Conservation (phyloP, 2,329 filamentous ascomycete genomes). For the Pseudogymnoascus sp. region DNA sequence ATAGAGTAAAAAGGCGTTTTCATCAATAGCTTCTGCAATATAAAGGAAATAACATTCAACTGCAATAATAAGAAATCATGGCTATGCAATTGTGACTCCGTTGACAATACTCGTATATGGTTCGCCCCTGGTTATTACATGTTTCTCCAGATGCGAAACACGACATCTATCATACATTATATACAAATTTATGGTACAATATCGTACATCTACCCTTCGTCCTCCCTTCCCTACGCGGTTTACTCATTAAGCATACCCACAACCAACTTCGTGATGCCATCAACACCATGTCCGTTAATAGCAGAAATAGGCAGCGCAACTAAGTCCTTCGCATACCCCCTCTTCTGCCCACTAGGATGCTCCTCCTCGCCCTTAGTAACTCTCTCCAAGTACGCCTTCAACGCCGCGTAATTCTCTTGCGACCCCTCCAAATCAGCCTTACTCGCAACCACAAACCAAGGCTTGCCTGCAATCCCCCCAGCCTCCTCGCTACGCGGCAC, state of each 20-base stretch:
- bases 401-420: slow-evolving; percentile 63
- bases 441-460: slow-evolving; percentile 93
- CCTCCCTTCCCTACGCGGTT: neutral
- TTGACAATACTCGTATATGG: neutral
- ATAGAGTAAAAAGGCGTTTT: slow-evolving; percentile 9
- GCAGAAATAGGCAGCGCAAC: slow-evolving; percentile 80
- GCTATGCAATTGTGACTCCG: neutral
- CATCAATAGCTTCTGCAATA: neutral
- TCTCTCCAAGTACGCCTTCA: slow-evolving; percentile 63
- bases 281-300: slow-evolving; percentile 77
- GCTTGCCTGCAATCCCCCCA: slow-evolving; percentile 69
- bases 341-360: slow-evolving; percentile 65
- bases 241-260: slow-evolving; percentile 56
- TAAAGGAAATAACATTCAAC: slow-evolving; percentile 10
- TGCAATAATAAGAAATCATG: neutral
- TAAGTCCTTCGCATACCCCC: slow-evolving; percentile 53
- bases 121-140: neutral
- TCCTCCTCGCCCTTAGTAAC: slow-evolving; percentile 54
- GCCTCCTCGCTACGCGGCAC: slow-evolving; percentile 19
- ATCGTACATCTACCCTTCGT: neutral
- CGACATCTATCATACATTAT: slow-evolving; percentile 4
- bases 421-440: slow-evolving; percentile 82
- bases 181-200: neutral
- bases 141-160: neutral
- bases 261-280: slow-evolving; percentile 65